Base-by-base conservation (phyloP, 2,329 filamentous ascomycete species). In the Aspergillus pseudoterreus region DNA sequence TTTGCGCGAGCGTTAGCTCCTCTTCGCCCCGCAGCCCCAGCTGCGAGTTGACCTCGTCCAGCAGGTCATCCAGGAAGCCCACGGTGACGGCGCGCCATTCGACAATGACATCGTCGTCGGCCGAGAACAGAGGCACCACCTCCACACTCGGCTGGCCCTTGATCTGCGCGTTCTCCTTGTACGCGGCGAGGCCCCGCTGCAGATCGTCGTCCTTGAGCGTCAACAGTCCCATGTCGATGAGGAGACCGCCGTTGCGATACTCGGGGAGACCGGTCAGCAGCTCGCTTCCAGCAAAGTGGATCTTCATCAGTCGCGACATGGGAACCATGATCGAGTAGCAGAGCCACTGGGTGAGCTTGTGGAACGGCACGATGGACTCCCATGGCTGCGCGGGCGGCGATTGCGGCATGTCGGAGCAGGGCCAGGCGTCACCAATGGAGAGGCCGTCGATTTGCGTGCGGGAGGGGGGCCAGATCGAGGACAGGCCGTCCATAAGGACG, bases 321-420 rank as follows among this genome's bases (percentile, higher is more conserved):
- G 91, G 91, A 21, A 91, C 86, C 88, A 95, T 95, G 50, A 96
- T 81, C 2, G 90, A 95, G 73, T 96, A 96, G 45, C 88, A 90
- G 50, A 96, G 85, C 92, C 92, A 96, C 71, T 96, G 91, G 0
- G 91, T 95, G 33, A 95, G 81, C 73, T 95, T 96, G 77, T 96
- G 92, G 75, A 96, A 95, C 0, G 91, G 91, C 10, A 92, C 82
- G 62, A 95, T 92, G 60, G 80, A 86, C 67, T 92, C 88, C 87
- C 87, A 90, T 1, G 84, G 79, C 58, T 84, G 77, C 6, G 81
- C 81, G 59, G 85, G 78, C 69, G 87, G 84, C 1, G 75, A 74
- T 43, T 79, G 76, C 1, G 91, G 90, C 83, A 97, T 90, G 30
- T 85, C 83, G 10, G 82, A 84, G 72, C 92, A 96, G 0, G 87